Evolutionary conservation across 257 asterid species (phyloP).

Genomic region (Penstemon davidsonii): DNA sequence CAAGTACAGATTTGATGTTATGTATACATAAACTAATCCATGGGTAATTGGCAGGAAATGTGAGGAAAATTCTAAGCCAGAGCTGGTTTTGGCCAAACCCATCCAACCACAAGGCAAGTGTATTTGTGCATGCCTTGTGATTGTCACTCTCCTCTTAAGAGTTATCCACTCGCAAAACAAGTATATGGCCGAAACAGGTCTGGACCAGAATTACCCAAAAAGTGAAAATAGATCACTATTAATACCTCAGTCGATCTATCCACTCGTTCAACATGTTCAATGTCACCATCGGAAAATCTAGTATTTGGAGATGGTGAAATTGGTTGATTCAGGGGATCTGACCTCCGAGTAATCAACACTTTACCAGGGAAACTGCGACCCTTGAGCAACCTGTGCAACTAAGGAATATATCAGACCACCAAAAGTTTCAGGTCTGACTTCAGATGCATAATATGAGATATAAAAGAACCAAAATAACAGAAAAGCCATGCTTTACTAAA

Average conservation of each 20-base stretch:
- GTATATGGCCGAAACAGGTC: no score
- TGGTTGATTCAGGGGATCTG: slow-evolving; percentile 63
- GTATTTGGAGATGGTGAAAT: slow-evolving; percentile 58
- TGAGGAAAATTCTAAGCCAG: no score
- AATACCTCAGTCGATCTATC: slow-evolving; percentile 61
- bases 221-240: background rate
- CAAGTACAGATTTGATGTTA: slow-evolving; percentile 2
- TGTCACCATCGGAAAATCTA: slow-evolving; percentile 48
- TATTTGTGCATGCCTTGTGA: no score
- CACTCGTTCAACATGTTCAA: slow-evolving; percentile 45
- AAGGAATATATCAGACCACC: slow-evolving; percentile 21
- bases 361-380: slow-evolving; percentile 99
- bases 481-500: background rate
- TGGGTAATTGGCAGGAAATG: background rate
- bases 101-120: no score
- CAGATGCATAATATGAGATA: background rate
- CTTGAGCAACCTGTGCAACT: slow-evolving; percentile 66
- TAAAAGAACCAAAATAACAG: background rate
- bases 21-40: background rate
- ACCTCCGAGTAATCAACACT: slow-evolving; percentile 68
- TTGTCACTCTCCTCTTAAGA: no score
- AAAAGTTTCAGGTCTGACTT: slow-evolving; percentile 9
- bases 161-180: no score
- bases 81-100: no score
- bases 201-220: background rate